A percentile compares a stretch with the other conserved stretches of the same genome.
Evolutionary conservation across 1,139 yeast species (phyloP).

Genomic region (Saccharomyces pastorianus): DNA sequence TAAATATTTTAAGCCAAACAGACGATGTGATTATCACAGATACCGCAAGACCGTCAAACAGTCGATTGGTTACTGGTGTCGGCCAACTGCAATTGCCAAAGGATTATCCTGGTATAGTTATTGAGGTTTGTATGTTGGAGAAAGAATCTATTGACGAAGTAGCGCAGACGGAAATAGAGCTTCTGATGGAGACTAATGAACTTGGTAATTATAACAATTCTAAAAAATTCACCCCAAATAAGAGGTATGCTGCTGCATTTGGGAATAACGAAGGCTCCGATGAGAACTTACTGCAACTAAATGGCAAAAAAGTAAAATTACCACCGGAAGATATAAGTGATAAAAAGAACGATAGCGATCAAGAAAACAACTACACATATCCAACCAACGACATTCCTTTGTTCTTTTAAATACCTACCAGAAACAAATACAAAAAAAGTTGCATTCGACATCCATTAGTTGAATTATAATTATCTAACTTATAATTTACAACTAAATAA

Average conservation of each 20-base stretch:
- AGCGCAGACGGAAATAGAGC: constrained; percentile 20
- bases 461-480: background rate
- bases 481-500: background rate
- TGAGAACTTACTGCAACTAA: background rate
- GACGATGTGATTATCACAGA: constrained; percentile 24
- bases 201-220: constrained; percentile 2
- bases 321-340: background rate
- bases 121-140: constrained; percentile 56
- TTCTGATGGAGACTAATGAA: constrained; percentile 18
- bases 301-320: background rate
- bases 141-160: constrained; percentile 25
- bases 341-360: constrained; percentile 2
- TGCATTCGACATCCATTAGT: background rate
- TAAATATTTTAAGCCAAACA: constrained; percentile 32
- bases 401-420: no score
- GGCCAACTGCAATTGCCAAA: constrained; percentile 26
- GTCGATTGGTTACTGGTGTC: constrained; percentile 2
- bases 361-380: constrained; percentile 9
- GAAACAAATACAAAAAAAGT: no score
- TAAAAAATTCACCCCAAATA: background rate
- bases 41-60: constrained; percentile 16
- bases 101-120: constrained; percentile 50
- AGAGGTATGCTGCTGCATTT: background rate
- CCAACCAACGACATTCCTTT: constrained; percentile 26
- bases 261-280: background rate